Percentiles rank a stretch among this genome's conserved stretches.
phyloP scores from a whole-genome alignment of 2,329 filamentous ascomycete species.

The Pseudocercospora cruenta region DNA sequence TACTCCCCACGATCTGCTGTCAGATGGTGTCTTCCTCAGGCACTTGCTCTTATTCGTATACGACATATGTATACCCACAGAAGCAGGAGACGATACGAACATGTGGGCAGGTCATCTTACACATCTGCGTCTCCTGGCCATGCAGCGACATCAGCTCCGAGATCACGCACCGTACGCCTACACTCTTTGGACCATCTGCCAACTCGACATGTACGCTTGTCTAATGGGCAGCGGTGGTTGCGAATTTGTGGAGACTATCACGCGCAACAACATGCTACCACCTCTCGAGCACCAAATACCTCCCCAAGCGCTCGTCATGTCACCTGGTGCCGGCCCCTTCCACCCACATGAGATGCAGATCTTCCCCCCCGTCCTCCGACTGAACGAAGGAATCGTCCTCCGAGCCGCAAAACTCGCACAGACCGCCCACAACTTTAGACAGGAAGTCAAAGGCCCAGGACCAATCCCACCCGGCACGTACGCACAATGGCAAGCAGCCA shows the following conservation, averaged over 20 bases:
- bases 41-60: constrained; percentile 62
- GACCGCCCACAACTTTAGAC: constrained; percentile 46
- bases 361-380: constrained; percentile 46
- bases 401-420: constrained; percentile 52
- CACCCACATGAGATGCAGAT: constrained; percentile 25
- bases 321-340: constrained; percentile 27
- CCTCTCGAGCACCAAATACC: constrained; percentile 37
- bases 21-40: constrained; percentile 60
- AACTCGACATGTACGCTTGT: constrained; percentile 60
- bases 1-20: constrained; percentile 56
- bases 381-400: constrained; percentile 51
- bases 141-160: constrained; percentile 48
- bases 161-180: constrained; percentile 51
- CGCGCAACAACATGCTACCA: constrained; percentile 54
- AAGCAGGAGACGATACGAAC: constrained; percentile 43
- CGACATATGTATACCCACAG: constrained; percentile 49
- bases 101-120: constrained; percentile 60
- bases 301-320: neutral
- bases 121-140: constrained; percentile 54
- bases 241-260: constrained; percentile 53
- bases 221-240: constrained; percentile 57
- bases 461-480: constrained; percentile 26
- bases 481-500: constrained; percentile 33
- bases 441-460: constrained; percentile 33
- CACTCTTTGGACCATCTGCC: constrained; percentile 56